Evolutionary conservation across 805 yeast genomes (phyloP).

Genomic region (Yarrowia osloensis): DNA sequence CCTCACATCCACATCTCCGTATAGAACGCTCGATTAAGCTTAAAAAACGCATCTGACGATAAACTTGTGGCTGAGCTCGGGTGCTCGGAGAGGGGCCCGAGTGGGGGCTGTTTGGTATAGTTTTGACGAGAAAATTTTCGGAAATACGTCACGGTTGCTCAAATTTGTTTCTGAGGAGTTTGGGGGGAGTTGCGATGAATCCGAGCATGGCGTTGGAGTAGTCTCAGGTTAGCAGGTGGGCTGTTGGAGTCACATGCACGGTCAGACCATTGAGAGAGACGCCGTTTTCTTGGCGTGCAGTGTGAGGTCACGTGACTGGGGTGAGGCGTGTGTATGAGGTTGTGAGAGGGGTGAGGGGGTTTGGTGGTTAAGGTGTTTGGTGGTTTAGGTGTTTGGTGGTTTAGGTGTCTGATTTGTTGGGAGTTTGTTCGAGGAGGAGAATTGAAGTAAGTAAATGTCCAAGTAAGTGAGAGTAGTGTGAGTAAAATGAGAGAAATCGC

Average conservation of each 20-base stretch:
- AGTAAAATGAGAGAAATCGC: no score
- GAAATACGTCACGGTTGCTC: no score
- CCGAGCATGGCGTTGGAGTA: neutral
- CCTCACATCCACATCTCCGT: neutral
- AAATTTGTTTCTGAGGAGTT: neutral
- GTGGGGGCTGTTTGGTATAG: neutral
- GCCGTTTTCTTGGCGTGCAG: neutral
- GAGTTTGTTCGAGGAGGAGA: no score
- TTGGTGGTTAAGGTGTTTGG: no score
- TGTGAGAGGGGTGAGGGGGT: no score
- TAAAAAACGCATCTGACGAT: conserved; percentile 8
- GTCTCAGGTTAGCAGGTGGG: neutral
- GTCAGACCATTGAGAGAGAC: neutral
- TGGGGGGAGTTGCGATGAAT: neutral
- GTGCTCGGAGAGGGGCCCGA: neutral
- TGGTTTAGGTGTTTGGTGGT: no score
- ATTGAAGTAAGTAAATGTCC: no score
- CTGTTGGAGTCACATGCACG: neutral
- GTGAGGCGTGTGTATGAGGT: no score
- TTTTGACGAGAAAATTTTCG: neutral
- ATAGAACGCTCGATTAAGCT: neutral
- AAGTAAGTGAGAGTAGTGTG: no score
- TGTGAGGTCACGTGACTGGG: neutral
- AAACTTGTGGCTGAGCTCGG: neutral
- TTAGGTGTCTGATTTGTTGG: no score